These are phyloP conservation scores for Wickerhamiella australiensis DNA, from an alignment of 805 yeast genomes.

Conservation along the genomic window DNA sequence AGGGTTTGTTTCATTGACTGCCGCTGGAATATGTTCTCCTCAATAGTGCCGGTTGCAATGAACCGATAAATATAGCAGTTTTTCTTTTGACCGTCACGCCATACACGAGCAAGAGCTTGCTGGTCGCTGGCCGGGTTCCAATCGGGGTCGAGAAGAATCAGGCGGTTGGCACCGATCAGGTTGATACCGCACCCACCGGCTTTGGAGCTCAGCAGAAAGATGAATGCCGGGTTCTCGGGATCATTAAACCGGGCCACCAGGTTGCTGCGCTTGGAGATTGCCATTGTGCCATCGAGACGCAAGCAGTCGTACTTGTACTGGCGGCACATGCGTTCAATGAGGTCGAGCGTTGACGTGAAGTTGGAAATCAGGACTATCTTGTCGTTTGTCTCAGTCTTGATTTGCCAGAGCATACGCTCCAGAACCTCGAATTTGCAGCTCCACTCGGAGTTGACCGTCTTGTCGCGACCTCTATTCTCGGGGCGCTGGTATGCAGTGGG, in stretches of 20 bases:
- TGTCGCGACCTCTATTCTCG: constrained; percentile 36
- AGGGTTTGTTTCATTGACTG: constrained; percentile 89
- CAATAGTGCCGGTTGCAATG: constrained; percentile 88
- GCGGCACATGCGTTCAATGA: constrained; percentile 80
- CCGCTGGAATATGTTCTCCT: constrained; percentile 90
- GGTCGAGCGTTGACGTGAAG: constrained; percentile 85
- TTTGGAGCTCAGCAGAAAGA: constrained; percentile 80
- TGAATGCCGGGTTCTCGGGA: constrained; percentile 77
- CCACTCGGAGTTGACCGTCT: constrained; percentile 64
- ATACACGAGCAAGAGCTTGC: constrained; percentile 92
- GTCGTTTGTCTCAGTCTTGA: constrained; percentile 73
- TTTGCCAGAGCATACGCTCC: constrained; percentile 70
- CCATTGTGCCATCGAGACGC: constrained; percentile 86
- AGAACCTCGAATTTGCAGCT: constrained; percentile 81
- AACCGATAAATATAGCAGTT: constrained; percentile 92
- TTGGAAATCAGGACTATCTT: constrained; percentile 91
- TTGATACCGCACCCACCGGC: constrained; percentile 99
- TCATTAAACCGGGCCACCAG: constrained; percentile 84
- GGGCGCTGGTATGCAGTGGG: constrained; percentile 63
- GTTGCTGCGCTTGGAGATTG: constrained; percentile 82
- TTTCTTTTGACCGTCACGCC: constrained; percentile 98
- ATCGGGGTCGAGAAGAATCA: constrained; percentile 79
- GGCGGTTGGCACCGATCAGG: constrained; percentile 87
- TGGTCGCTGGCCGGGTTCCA: constrained; percentile 99
- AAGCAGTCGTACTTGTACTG: constrained; percentile 58